These are phyloP conservation scores for Aspergillus hiratsukae DNA, from an alignment of 2,329 filamentous ascomycete species.

Conservation along the genomic window DNA sequence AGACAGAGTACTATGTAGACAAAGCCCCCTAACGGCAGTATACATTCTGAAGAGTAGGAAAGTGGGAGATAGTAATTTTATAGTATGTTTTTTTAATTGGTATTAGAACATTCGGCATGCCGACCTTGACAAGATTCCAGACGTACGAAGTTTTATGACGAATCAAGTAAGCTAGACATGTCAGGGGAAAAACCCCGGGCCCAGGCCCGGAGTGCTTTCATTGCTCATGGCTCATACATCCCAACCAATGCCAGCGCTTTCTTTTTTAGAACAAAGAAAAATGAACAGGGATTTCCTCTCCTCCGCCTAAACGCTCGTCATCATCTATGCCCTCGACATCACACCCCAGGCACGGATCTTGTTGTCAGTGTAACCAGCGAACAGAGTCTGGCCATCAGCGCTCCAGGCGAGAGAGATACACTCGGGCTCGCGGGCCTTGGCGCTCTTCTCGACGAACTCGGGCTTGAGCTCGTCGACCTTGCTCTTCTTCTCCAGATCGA, in stretches of 20 bases:
- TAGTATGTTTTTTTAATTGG: slow-evolving; percentile 28
- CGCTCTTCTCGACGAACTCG: slow-evolving; percentile 90
- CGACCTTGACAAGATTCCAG: slow-evolving; percentile 30
- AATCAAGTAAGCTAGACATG: slow-evolving; percentile 37
- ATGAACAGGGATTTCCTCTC: slow-evolving; percentile 25
- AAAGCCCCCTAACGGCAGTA: neutral
- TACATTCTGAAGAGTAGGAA: neutral
- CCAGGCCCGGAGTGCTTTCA: slow-evolving; percentile 32
- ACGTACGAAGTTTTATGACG: slow-evolving; percentile 28
- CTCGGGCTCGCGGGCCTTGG: slow-evolving; percentile 99
- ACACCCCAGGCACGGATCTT: slow-evolving; percentile 97
- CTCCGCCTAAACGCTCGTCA: slow-evolving; percentile 7
- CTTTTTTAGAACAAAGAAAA: slow-evolving; percentile 28
- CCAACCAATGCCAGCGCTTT: slow-evolving; percentile 35
- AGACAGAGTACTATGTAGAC: too few relatives aligned
- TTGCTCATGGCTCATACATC: slow-evolving; percentile 45
- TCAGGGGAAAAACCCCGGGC: slow-evolving; percentile 25
- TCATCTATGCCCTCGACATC: slow-evolving; percentile 79
- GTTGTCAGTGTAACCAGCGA: slow-evolving; percentile 99
- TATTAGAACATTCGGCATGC: slow-evolving; percentile 38
- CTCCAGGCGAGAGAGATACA: slow-evolving; percentile 96
- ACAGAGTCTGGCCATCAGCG: slow-evolving; percentile 97
- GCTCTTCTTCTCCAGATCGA: slow-evolving; percentile 99
- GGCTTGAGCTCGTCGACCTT: slow-evolving; percentile 99
- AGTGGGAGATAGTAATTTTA: neutral